phyloP scores from a whole-genome alignment of 371 early-diverging fungal genomes.

The Coemansia sp. region DNA sequence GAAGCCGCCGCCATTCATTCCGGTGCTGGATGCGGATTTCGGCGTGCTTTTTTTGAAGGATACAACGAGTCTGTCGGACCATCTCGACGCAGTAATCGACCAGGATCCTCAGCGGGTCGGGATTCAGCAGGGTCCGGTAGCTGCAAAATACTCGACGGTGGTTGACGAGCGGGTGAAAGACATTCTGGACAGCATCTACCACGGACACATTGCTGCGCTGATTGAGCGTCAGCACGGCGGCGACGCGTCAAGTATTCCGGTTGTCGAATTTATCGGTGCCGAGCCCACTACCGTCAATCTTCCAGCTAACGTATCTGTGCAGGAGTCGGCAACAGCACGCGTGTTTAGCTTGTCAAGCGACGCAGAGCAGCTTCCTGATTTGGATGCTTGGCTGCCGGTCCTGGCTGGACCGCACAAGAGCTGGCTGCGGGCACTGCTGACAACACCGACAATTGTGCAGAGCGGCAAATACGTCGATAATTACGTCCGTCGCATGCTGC shows the following conservation, averaged over 20 bases:
- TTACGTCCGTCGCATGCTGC: constrained; percentile 57
- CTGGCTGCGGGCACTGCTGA: constrained; percentile 26
- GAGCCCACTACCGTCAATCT: constrained; percentile 19
- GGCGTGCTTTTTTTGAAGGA: constrained; percentile 95
- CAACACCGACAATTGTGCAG: constrained; percentile 14
- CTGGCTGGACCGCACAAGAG: neutral
- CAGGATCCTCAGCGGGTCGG: constrained; percentile 89
- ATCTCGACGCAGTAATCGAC: constrained; percentile 82
- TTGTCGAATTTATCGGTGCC: constrained; percentile 82
- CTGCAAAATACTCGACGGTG: constrained; percentile 75
- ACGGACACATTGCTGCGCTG: constrained; percentile 74
- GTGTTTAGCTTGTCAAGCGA: constrained; percentile 6
- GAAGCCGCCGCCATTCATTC: constrained; percentile 94
- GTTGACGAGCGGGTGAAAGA: constrained; percentile 88
- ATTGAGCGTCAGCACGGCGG: constrained; percentile 71
- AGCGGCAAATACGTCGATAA: constrained; percentile 75
- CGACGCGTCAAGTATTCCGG: constrained; percentile 65
- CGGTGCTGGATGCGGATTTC: constrained; percentile 89
- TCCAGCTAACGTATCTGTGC: constrained; percentile 1
- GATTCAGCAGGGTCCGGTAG: constrained; percentile 94
- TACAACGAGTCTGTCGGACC: constrained; percentile 91
- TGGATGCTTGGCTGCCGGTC: neutral
- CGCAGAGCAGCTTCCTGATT: constrained; percentile 6
- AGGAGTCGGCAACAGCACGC: constrained; percentile 1
- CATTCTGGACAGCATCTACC: constrained; percentile 83